Conservation (phyloP, 306 rosid species). For the Rubus parviflorus region DNA sequence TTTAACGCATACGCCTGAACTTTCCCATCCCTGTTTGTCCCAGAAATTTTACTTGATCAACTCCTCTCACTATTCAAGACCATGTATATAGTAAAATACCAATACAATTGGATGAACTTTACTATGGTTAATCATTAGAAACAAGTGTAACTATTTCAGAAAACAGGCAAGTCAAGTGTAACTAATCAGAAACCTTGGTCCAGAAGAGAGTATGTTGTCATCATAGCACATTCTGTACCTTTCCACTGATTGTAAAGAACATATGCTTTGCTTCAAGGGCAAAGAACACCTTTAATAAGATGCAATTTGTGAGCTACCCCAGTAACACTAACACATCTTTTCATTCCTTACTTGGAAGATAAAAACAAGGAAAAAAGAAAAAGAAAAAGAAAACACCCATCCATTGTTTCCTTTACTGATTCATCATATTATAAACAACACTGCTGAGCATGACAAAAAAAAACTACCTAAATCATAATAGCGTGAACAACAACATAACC, state of each 20-base stretch:
- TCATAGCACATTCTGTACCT: neutral
- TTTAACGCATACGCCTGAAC: conserved; percentile 30
- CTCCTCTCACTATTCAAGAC: neutral
- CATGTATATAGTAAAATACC: neutral
- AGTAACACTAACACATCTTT: neutral
- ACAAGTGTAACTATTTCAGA: neutral
- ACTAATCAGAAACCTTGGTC: neutral
- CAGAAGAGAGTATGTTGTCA: neutral
- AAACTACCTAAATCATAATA: too few species aligned
- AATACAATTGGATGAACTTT: neutral
- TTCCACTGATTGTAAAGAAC: neutral
- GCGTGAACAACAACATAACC: too few species aligned
- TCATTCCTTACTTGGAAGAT: neutral
- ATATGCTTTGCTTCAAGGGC: neutral
- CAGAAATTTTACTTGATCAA: neutral
- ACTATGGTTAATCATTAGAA: neutral
- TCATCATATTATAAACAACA: too few species aligned
- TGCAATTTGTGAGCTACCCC: neutral
- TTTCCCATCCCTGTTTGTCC: conserved; percentile 35
- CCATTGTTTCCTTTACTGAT: too few species aligned
- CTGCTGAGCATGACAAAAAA: too few species aligned
- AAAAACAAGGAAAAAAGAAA: too few species aligned
- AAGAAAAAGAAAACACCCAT: too few species aligned
- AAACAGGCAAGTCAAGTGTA: neutral
- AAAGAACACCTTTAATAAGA: neutral